These are phyloP conservation scores for Coprinopsis strossmayeri DNA, from an alignment of 768 basidiomycete species.

Conservation along the genomic window DNA sequence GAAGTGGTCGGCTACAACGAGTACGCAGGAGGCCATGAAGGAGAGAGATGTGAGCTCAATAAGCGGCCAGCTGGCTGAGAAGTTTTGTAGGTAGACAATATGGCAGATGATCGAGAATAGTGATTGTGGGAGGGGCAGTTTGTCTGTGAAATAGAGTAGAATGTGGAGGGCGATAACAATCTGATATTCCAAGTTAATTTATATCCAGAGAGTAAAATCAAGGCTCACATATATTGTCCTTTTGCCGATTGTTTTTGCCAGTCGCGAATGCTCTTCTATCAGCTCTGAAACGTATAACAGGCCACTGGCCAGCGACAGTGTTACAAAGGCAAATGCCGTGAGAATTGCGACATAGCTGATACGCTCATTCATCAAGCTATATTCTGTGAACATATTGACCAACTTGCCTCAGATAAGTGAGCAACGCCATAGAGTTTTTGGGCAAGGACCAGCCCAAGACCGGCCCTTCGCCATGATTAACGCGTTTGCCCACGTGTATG, in stretches of 20 bases:
- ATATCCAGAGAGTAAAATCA: conserved; percentile 1
- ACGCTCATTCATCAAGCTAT: conserved; percentile 5
- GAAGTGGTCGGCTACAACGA: conserved; percentile 90
- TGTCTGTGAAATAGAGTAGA: conserved; percentile 72
- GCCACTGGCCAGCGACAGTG: conserved; percentile 88
- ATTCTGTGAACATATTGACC: background rate
- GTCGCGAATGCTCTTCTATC: conserved; percentile 87
- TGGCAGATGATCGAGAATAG: conserved; percentile 82
- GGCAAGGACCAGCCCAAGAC: too few relatives aligned
- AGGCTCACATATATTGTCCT: conserved; percentile 78
- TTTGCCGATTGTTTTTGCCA: conserved; percentile 79
- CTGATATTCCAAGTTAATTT: conserved; percentile 33
- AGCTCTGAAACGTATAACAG: conserved; percentile 90
- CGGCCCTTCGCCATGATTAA: too few relatives aligned
- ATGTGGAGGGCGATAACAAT: conserved; percentile 72
- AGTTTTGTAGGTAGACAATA: conserved; percentile 87
- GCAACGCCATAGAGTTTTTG: conserved; percentile 55
- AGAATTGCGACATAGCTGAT: conserved; percentile 68
- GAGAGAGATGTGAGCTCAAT: conserved; percentile 83
- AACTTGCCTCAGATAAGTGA: conserved; percentile 55
- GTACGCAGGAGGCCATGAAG: conserved; percentile 79
- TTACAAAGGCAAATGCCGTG: conserved; percentile 84
- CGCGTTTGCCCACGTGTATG: background rate
- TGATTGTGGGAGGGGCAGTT: conserved; percentile 69
- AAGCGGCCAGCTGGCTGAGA: conserved; percentile 83